A percentile compares a stretch with the other conserved stretches of the same genome.
phyloP scores from a whole-genome alignment of 2,329 filamentous ascomycete species.

The Harringtonia lauricola region DNA sequence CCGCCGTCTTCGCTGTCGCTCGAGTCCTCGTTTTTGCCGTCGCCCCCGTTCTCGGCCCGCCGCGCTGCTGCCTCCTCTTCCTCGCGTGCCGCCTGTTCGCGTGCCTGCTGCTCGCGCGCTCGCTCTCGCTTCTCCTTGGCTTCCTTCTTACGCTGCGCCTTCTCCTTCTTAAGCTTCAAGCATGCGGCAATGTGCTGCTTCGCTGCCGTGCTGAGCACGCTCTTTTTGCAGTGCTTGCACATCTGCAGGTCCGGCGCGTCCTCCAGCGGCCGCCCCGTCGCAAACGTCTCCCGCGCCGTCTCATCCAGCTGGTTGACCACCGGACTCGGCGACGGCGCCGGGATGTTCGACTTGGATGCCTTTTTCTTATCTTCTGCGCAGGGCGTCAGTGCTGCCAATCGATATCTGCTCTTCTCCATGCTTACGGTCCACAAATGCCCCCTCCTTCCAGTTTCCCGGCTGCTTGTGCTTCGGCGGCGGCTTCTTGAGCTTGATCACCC shows the following conservation, averaged over 20 bases:
- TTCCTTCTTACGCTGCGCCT: slow-evolving; percentile 67
- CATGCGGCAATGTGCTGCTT: slow-evolving; percentile 76
- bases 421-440: slow-evolving; percentile 53
- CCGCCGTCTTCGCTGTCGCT: slow-evolving; percentile 27
- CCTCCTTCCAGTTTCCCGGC: slow-evolving; percentile 62
- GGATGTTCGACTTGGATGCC: slow-evolving; percentile 28
- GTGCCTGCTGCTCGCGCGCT: slow-evolving; percentile 48
- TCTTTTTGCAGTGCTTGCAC: slow-evolving; percentile 93
- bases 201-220: slow-evolving; percentile 63
- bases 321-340: slow-evolving; percentile 38
- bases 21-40: slow-evolving; percentile 25
- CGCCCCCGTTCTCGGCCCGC: slow-evolving; percentile 37
- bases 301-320: slow-evolving; percentile 63
- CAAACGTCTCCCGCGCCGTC: slow-evolving; percentile 65
- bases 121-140: slow-evolving; percentile 59
- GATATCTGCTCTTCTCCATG: too few relatives aligned
- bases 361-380: slow-evolving; percentile 41
- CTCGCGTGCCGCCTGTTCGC: slow-evolving; percentile 45
- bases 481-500: slow-evolving; percentile 52
- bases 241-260: slow-evolving; percentile 69
- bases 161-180: slow-evolving; percentile 73
- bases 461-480: slow-evolving; percentile 50
- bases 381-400: too few relatives aligned
- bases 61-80: slow-evolving; percentile 41
- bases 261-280: slow-evolving; percentile 69